These are phyloP conservation scores for Henckelia pumila DNA, from an alignment of 257 asterid genomes.

Conservation along the genomic window DNA sequence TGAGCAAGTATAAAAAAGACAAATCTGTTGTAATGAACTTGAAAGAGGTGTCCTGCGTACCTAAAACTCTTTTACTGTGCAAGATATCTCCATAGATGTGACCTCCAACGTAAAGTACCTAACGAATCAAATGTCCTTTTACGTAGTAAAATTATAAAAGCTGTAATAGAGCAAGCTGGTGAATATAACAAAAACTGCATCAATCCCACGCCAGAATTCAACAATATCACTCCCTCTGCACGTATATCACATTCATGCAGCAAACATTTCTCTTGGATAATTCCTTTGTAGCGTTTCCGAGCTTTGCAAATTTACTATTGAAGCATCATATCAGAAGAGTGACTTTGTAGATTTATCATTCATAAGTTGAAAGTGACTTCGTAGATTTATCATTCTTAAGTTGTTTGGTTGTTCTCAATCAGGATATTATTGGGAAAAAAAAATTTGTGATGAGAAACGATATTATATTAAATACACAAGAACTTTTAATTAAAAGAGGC, in stretches of 20 bases:
- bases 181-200: slow-evolving; percentile 20
- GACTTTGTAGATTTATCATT: slow-evolving; percentile 2
- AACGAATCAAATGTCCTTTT: slow-evolving; percentile 20
- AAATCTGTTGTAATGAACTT: neutral
- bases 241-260: slow-evolving; percentile 1
- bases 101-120: slow-evolving; percentile 99
- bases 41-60: slow-evolving; percentile 38
- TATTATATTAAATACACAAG: no score
- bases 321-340: neutral
- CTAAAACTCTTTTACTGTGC: slow-evolving; percentile 90
- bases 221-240: neutral
- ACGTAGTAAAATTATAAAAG: slow-evolving; percentile 9
- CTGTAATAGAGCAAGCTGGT: neutral
- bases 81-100: slow-evolving; percentile 97
- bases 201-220: slow-evolving; percentile 15
- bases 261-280: neutral
- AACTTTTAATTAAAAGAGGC: no score
- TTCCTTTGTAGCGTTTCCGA: no score
- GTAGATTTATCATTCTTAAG: no score
- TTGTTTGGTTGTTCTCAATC: slow-evolving; percentile 1
- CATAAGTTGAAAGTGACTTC: no score
- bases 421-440: slow-evolving; percentile 8
- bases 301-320: slow-evolving; percentile 10
- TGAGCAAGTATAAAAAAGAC: no score
- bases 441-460: no score